phyloP scores from a whole-genome alignment of 208 protist genomes.

The Leishmania tarentolae region DNA sequence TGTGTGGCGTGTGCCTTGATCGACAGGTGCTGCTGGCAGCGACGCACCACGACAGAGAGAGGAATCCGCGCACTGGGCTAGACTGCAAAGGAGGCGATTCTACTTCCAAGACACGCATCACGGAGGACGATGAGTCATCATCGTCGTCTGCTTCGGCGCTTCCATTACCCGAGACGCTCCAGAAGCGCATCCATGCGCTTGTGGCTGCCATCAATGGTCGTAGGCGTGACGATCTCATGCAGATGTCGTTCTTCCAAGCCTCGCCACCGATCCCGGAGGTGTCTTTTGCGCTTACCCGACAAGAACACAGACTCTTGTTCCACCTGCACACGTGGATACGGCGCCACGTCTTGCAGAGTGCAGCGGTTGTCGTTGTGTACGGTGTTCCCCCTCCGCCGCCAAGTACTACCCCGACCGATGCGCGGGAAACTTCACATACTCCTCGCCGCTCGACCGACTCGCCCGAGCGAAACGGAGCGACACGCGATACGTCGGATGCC shows the following conservation, averaged over 20 bases:
- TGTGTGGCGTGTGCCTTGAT: slow-evolving; percentile 70
- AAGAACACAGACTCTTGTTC: slow-evolving; percentile 44
- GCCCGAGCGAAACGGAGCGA: neutral
- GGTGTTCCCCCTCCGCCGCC: slow-evolving; percentile 25
- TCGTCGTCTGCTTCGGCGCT: neutral
- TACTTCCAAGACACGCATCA: neutral
- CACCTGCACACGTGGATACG: slow-evolving; percentile 56
- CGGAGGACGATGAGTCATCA: neutral
- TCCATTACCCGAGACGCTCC: slow-evolving; percentile 31
- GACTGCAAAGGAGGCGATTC: neutral
- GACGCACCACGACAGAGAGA: neutral
- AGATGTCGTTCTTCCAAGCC: slow-evolving; percentile 70
- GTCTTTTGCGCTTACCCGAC: slow-evolving; percentile 58
- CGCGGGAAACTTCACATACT: neutral
- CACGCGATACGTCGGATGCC: neutral
- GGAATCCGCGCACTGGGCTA: neutral
- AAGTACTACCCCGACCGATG: neutral
- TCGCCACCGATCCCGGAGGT: slow-evolving; percentile 66
- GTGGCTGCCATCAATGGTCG: slow-evolving; percentile 56
- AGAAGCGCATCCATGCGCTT: slow-evolving; percentile 41
- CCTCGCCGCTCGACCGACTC: neutral
- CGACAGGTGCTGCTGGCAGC: slow-evolving; percentile 10
- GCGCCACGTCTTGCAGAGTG: slow-evolving; percentile 39
- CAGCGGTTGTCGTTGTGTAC: slow-evolving; percentile 65
- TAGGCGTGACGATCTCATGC: slow-evolving; percentile 45